Percentiles rank a stretch among this genome's conserved stretches.
Evolutionary conservation across 495 filamentous ascomycete genomes (phyloP).

Genomic region (Daldinia concentrica): DNA sequence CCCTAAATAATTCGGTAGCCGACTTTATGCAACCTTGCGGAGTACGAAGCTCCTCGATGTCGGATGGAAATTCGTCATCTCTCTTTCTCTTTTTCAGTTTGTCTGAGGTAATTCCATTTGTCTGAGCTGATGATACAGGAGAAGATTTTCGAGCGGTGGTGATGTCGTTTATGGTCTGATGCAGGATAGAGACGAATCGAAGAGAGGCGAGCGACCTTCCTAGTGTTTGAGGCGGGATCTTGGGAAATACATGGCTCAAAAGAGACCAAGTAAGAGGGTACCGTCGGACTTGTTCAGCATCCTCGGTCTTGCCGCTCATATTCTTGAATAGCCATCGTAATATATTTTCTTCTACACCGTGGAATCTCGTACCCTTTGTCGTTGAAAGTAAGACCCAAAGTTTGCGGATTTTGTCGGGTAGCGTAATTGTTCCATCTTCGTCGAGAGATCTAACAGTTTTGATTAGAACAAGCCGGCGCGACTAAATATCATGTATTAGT

Average conservation of each 20-base stretch:
- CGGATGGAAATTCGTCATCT: conserved; percentile 35
- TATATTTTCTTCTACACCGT: conserved; percentile 58
- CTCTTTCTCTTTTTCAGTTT: conserved; percentile 53
- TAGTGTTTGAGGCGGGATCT: conserved; percentile 55
- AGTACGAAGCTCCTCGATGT: conserved; percentile 47
- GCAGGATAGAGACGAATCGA: conserved; percentile 53
- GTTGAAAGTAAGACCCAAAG: conserved; percentile 50
- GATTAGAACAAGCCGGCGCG: conserved; percentile 42
- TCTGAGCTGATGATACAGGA: conserved; percentile 2
- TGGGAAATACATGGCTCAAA: conserved; percentile 51
- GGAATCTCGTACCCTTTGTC: conserved; percentile 47
- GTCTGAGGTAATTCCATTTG: conserved; percentile 17
- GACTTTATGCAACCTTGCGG: conserved; percentile 49
- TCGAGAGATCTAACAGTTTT: conserved; percentile 50
- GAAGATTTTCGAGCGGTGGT: conserved; percentile 39
- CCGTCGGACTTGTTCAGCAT: conserved; percentile 56
- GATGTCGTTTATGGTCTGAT: conserved; percentile 55
- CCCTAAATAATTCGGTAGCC: conserved; percentile 51
- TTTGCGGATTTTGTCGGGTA: conserved; percentile 52
- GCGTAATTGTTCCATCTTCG: conserved; percentile 47
- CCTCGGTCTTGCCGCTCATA: conserved; percentile 53
- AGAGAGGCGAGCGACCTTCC: conserved; percentile 58
- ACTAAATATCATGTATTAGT: conserved; percentile 37
- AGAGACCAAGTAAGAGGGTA: conserved; percentile 57
- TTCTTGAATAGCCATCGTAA: conserved; percentile 60